These are phyloP conservation scores for Penicillium salamii DNA, from an alignment of 495 filamentous ascomycete genomes.

Conservation along the genomic window DNA sequence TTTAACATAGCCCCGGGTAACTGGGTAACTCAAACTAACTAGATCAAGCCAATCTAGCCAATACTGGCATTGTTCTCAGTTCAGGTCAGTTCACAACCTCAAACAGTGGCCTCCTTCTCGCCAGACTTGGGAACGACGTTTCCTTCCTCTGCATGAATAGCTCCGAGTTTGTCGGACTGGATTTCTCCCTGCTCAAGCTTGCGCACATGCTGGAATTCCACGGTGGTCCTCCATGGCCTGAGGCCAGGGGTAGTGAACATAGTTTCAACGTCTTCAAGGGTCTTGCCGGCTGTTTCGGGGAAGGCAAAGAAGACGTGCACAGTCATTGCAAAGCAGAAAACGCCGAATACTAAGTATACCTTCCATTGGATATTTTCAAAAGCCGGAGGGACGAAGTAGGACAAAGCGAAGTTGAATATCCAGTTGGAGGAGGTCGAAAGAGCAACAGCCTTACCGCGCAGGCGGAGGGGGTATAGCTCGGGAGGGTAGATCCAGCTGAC, in stretches of 20 bases:
- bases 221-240: constrained; percentile 65
- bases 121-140: neutral
- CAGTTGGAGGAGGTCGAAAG: constrained; percentile 70
- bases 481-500: constrained; percentile 67
- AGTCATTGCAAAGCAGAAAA: constrained; percentile 70
- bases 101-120: constrained; percentile 8
- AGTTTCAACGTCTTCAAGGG: constrained; percentile 69
- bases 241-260: constrained; percentile 66
- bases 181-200: constrained; percentile 27
- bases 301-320: constrained; percentile 79
- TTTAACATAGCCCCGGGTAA: too few species aligned
- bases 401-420: constrained; percentile 78
- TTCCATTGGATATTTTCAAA: constrained; percentile 74
- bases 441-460: constrained; percentile 68
- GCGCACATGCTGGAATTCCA: constrained; percentile 32
- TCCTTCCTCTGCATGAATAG: constrained; percentile 15
- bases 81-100: too few species aligned
- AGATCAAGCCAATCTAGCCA: too few species aligned
- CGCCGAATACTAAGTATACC: constrained; percentile 72
- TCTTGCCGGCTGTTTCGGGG: constrained; percentile 80
- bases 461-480: constrained; percentile 63
- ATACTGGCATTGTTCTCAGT: too few species aligned
- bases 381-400: constrained; percentile 73
- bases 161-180: constrained; percentile 27
- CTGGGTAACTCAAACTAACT: too few species aligned